Base-by-base conservation (phyloP, 2,329 filamentous ascomycete species). In the Pseudopyricularia javanii region DNA sequence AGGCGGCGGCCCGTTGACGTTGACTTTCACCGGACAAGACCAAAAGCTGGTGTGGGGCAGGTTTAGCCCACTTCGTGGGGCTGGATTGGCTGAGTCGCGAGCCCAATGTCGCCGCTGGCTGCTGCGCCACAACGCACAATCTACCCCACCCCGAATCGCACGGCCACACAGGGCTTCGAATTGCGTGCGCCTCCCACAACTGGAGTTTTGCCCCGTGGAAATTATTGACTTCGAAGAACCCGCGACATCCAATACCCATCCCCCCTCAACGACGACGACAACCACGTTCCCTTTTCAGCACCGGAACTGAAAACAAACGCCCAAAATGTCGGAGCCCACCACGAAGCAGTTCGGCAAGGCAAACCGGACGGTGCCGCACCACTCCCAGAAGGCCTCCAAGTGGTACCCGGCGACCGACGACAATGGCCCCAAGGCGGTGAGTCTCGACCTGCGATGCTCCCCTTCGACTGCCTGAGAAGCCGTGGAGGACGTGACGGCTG, bases 351-450 rank as follows among this genome's bases (percentile, higher is more conserved):
- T 95, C 82, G 90, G 90, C 79, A 93, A 93, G 83, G 88, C 88
- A 77, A 87, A 88, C 79, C 85, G 91, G 79, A 82, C 86, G 74
- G 85, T 96, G 74, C 90, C 88, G 74, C 83, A 87, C 75, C 74
- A 80, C 74, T 79, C 80, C 70, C 83, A 95, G 76, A 95, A 94
- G 88, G 91, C 91, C 68, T 84, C 88, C 82, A 97, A 96, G 81
- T 98, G 91, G 89, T 98, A 98, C 80, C 88, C 90, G 74, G 88
- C 89, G 71, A 87, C 94, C 74, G 91, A 96, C 75, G 87, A 91
- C 70, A 71, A 81, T 72, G 78, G 86, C 76, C 82, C 83, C 68
- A 95, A 91, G 84, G 91, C 94, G 88, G 93, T 98, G 83, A 82
- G 90, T 87, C 37, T 43, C 37, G 37, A 43, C 17, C 20, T 43